These are phyloP conservation scores for Candida arabinofermentans DNA, from an alignment of 805 yeast species.

Conservation along the genomic window DNA sequence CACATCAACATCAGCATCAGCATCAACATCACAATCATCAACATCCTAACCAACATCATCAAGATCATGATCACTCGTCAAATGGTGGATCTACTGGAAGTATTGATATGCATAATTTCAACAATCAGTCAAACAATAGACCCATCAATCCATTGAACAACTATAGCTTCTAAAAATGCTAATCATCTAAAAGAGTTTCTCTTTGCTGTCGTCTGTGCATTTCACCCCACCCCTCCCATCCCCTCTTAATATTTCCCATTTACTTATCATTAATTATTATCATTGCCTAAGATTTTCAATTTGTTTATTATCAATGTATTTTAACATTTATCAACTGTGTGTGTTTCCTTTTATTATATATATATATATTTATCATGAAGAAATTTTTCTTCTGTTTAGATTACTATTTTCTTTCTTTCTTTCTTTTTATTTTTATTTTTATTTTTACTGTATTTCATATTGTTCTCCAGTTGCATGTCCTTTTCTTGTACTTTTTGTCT, in stretches of 20 bases:
- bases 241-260: not conserved
- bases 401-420: not conserved
- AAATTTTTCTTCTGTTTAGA: not conserved
- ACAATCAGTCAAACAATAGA: not conserved
- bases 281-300: conserved; percentile 1
- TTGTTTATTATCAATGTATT: conserved; percentile 9
- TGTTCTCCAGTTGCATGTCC: not conserved
- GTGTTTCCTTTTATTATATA: not conserved
- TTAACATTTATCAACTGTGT: conserved; percentile 3
- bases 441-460: not conserved
- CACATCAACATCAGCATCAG: conserved; percentile 1
- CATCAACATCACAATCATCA: not conserved
- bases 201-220: too few relatives aligned
- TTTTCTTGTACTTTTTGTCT: not conserved
- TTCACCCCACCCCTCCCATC: not conserved
- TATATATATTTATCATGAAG: not conserved
- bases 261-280: not conserved
- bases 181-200: too few relatives aligned
- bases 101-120: not conserved
- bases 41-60: not conserved
- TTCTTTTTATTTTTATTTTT: not conserved
- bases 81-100: not conserved
- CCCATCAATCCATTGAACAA: conserved; percentile 10
- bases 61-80: not conserved
- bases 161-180: conserved; percentile 3